Evolutionary conservation across 768 basidiomycete genomes (phyloP), one percentile per base, ranked within the genome.

Genomic region (Tubosaeta sp.): DNA sequence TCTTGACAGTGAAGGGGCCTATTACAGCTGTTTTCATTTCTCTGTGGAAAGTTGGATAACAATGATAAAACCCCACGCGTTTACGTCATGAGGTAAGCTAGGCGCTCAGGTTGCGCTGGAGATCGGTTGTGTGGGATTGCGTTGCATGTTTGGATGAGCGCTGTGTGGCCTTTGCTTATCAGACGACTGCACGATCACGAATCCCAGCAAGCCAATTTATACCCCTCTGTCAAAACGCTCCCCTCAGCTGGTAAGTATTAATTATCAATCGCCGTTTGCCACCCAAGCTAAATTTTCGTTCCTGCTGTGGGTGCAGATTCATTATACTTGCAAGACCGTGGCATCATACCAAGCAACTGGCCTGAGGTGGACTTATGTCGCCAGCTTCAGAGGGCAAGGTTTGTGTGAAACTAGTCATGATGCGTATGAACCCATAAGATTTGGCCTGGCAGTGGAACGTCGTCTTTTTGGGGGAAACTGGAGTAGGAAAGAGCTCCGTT

Each of bases 401-500:
- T 34, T 22, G 56, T 51, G 19, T 31, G 44, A 24, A 30, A 22
- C 40, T 5, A 18, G 19, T 30, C 34, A 32, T 42, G 30, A 41
- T n/a, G n/a, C n/a, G 16, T 27, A 44, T 46, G 22, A 24, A 24
- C 45, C 45, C 29, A n/a, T n/a, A 11, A 6, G 21, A 44, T 46
- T 38, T 10, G 19, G 25, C 25, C 25, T 27, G 25, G 4, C 44
- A 32, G 38, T 53, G 58, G 29, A 56, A 63, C 42, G n/a, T 65
- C 1, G 24, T 65, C 34, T 58, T 65, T 32, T 48, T 63, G 10
- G 64, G 64, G 25, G 58, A 68, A 46, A 54, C 41, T 0, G 64
- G 64, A 24, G 14, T 39, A 6, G 64, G 64, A 16, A 65, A 68
- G 55, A 65, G 64, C 48, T 66, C 64, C 18, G 38, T 22, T 10